These are phyloP conservation scores for Wickerhamomyces queroliae DNA, from an alignment of 805 yeast species.

Conservation along the genomic window DNA sequence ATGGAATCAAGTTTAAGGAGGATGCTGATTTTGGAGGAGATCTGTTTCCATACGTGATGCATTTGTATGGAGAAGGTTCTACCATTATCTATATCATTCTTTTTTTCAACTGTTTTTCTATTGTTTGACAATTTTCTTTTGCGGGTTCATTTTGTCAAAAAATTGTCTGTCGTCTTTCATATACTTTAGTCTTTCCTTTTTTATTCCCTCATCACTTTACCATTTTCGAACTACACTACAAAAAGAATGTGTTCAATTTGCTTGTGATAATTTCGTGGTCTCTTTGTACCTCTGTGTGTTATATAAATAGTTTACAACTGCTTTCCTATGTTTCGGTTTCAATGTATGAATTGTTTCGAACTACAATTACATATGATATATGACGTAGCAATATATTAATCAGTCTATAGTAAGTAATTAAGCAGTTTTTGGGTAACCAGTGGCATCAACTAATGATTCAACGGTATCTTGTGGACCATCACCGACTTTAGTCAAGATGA, in stretches of 20 bases:
- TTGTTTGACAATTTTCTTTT: no score
- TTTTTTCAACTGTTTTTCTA: neutral
- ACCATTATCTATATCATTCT: neutral
- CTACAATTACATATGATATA: no score
- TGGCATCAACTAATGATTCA: constrained; percentile 50
- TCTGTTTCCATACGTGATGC: no score
- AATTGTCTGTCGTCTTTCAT: no score
- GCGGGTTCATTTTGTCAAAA: no score
- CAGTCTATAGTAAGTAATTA: neutral
- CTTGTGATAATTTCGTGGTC: no score
- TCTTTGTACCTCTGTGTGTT: neutral
- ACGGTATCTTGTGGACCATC: constrained; percentile 70
- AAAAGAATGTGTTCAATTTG: no score
- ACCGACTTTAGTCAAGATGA: constrained; percentile 84
- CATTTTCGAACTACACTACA: no score
- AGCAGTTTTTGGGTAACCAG: constrained; percentile 50
- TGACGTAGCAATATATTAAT: no score
- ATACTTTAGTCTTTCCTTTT: neutral
- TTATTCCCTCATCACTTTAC: neutral
- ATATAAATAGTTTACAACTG: neutral
- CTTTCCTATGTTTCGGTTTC: no score
- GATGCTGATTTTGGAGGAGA: no score
- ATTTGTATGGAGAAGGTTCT: no score
- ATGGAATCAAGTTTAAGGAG: constrained; percentile 45
- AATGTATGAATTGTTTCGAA: neutral